phyloP scores from a whole-genome alignment of 257 asterid genomes.

The Solanum corneliomulleri region DNA sequence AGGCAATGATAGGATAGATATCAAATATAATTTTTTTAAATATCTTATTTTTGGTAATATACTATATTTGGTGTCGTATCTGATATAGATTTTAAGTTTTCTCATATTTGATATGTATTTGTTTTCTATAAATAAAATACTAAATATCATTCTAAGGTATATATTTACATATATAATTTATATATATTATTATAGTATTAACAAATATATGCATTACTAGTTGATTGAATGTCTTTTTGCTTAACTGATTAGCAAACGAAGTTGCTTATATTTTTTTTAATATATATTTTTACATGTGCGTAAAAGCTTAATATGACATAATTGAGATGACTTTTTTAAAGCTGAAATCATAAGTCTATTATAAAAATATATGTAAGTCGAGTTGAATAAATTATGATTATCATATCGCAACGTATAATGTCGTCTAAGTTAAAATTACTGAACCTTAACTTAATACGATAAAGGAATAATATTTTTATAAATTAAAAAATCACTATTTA shows the following conservation, averaged over 20 bases:
- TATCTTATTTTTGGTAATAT: background rate
- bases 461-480: background rate
- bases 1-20: background rate
- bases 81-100: no score
- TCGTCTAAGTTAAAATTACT: rapidly evolving
- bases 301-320: background rate
- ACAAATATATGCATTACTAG: background rate
- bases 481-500: background rate
- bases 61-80: no score
- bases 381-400: background rate
- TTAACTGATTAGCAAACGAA: background rate
- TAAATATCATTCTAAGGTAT: background rate
- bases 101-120: no score
- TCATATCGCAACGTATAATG: rapidly evolving
- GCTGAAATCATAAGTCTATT: background rate
- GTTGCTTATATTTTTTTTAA: background rate
- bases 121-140: background rate
- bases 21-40: no score
- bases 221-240: background rate
- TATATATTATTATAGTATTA: background rate
- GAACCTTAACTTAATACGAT: rapidly evolving
- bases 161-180: no score
- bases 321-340: background rate
- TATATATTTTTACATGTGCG: rapidly evolving
- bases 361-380: background rate